Evolutionary conservation across 169 alveolate genomes (phyloP).

Genomic region (Babesia caballi): DNA sequence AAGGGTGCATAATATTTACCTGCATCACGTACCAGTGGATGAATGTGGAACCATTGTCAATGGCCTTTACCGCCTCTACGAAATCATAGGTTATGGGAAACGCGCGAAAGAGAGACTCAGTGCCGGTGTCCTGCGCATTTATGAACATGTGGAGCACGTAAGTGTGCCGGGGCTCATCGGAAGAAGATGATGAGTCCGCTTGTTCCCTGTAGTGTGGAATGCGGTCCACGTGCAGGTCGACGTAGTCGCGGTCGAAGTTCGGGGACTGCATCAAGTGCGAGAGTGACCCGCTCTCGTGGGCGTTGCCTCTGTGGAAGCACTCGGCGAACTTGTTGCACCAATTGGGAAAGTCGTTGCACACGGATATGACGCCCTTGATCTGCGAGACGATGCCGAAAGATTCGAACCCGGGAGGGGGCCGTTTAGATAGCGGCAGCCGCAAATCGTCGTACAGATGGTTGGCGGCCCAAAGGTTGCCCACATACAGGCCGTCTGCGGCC

Average conservation of each 20-base stretch:
- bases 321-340: conserved; percentile 37
- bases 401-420: not conserved
- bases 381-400: not conserved
- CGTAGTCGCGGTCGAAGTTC: conserved; percentile 9
- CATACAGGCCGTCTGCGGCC: conserved; percentile 26
- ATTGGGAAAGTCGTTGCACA: conserved; percentile 42
- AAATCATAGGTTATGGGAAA: conserved; percentile 44
- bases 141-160: conserved; percentile 40
- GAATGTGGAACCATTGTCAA: conserved; percentile 25
- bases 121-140: conserved; percentile 26
- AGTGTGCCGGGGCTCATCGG: not conserved
- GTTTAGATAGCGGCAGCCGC: not conserved
- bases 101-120: conserved; percentile 33
- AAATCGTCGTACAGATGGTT: conserved; percentile 20
- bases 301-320: not conserved
- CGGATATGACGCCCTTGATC: conserved; percentile 44
- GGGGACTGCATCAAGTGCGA: not conserved
- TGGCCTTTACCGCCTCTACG: conserved; percentile 17
- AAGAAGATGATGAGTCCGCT: not conserved
- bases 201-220: not conserved
- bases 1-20: not conserved
- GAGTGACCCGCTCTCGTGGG: not conserved
- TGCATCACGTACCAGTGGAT: conserved; percentile 43
- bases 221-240: conserved; percentile 55
- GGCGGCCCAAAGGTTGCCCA: conserved; percentile 39